Base-by-base conservation (phyloP, 2,329 filamentous ascomycete species). In the Hypoxylon sp. region DNA sequence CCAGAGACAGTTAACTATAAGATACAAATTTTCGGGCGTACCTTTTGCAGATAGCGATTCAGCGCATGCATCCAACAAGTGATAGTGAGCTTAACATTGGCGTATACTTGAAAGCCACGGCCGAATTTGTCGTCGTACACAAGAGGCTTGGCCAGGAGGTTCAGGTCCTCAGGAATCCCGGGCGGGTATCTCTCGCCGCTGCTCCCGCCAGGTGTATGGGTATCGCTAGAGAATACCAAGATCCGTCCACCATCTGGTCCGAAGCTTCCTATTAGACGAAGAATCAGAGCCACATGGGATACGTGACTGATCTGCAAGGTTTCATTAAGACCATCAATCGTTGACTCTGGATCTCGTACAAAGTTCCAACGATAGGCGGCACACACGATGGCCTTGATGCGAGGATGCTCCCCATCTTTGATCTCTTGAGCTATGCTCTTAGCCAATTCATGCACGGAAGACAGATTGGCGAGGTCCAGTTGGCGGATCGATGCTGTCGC, bases 181-280 rank as follows among this genome's bases (percentile, higher is more conserved):
- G 81, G 77, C 0, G 76, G 74, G 50, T 78, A 80, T 33, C 75
- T 79, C 67, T 81, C 79, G 3, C 83, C 63, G 0, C 72, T 67
- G 59, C 80, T 82, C 62, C 80, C 81, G 0, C 81, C 80, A 0
- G 80, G 78, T 66, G 74, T 79, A 67, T 83, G 81, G 1, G 75
- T 67, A 19, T 80, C 76, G 31, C 80, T 75, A 1, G 74, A 65
- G 46, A 76, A 70, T 4, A 74, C 60, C 26, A 76, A 60, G 2
- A 76, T n/a, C 5, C 73, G 72, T 6, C 74, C 74, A 17, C 67
- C 71, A 9, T 91, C 88, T 71, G 47, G 24, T n/a, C 91, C 88
- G 81, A 89, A 92, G 73, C 89, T 90, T 39, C 88, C 81, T 78
- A 86, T 79, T 0, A 82, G 70, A 17, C 77, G 77, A 35, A 83